These are phyloP conservation scores for Porodaedalea pini DNA, from an alignment of 1,284 basidiomycete species.

Conservation along the genomic window DNA sequence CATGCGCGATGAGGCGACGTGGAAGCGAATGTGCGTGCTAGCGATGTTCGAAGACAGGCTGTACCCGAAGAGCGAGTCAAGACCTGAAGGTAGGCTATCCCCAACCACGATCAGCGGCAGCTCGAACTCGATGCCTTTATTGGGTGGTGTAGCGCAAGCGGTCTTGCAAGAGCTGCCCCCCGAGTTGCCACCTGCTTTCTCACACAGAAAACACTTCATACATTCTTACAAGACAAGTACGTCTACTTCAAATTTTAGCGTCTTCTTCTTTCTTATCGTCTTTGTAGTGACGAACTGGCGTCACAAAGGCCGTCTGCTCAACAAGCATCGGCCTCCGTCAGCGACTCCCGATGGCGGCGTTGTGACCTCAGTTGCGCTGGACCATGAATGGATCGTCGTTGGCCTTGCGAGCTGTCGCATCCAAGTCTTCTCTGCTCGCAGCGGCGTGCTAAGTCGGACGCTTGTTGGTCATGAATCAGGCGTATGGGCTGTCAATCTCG, in stretches of 20 bases:
- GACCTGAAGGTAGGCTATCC: neutral
- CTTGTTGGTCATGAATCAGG: conserved; percentile 85
- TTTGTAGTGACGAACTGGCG: conserved; percentile 82
- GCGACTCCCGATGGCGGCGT: conserved; percentile 62
- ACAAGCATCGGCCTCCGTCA: conserved; percentile 63
- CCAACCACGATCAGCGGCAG: neutral
- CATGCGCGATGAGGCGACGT: conserved; percentile 79
- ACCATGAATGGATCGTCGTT: conserved; percentile 83
- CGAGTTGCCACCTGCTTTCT: conserved; percentile 35
- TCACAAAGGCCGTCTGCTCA: conserved; percentile 73
- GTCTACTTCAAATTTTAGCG: conserved; percentile 26
- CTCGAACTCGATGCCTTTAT: neutral
- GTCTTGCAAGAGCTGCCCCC: conserved; percentile 4
- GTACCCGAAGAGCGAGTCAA: conserved; percentile 14
- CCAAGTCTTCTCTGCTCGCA: conserved; percentile 81
- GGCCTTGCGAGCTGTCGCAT: conserved; percentile 88
- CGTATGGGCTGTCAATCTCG: conserved; percentile 89
- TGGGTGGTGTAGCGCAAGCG: conserved; percentile 2
- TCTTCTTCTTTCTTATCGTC: neutral
- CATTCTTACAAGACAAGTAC: conserved; percentile 71
- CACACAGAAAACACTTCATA: conserved; percentile 74
- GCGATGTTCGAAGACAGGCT: conserved; percentile 46
- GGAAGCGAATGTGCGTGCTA: conserved; percentile 75
- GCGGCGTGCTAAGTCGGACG: conserved; percentile 75
- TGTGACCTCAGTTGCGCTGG: conserved; percentile 85